Percentiles rank a stretch among this genome's conserved stretches.
Evolutionary conservation across 495 filamentous ascomycete species (phyloP).

Genomic region (Penicillium crystallinum): DNA sequence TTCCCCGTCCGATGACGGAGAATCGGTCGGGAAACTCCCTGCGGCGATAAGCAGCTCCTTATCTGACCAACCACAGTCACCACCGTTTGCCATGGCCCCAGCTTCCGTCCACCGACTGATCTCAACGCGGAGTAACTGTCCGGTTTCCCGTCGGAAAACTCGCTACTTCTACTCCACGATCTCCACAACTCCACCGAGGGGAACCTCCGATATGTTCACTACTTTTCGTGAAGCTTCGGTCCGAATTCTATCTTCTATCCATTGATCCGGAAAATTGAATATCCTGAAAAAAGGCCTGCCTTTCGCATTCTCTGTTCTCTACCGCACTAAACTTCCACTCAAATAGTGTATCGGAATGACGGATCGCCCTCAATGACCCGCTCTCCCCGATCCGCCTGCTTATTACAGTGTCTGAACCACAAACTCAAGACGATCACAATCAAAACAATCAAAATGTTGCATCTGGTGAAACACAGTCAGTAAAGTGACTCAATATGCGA

Average conservation of each 20-base stretch:
- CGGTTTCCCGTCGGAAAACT: conserved; percentile 1
- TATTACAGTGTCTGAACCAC: conserved; percentile 35
- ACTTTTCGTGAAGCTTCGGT: conserved; percentile 5
- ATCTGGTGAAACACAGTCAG: conserved; percentile 21
- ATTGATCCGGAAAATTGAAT: neutral
- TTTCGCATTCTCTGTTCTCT: neutral
- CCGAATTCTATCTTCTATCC: neutral
- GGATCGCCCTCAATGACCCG: conserved; percentile 32
- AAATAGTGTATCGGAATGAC: conserved; percentile 40
- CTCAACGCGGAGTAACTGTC: neutral
- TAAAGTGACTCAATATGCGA: neutral
- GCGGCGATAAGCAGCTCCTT: conserved; percentile 1
- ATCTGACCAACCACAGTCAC: conserved; percentile 5
- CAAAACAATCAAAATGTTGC: conserved; percentile 41
- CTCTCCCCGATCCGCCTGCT: conserved; percentile 33
- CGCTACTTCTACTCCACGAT: neutral
- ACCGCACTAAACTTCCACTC: neutral
- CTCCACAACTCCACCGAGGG: neutral
- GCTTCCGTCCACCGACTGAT: neutral
- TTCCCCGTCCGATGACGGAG: neutral
- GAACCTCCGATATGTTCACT: neutral
- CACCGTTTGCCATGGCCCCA: neutral
- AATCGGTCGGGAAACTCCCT: conserved; percentile 7
- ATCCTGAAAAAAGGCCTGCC: neutral
- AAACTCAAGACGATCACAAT: conserved; percentile 26